phyloP scores from a whole-genome alignment of 2,329 filamentous ascomycete species.

The Monosporascus sp. region DNA sequence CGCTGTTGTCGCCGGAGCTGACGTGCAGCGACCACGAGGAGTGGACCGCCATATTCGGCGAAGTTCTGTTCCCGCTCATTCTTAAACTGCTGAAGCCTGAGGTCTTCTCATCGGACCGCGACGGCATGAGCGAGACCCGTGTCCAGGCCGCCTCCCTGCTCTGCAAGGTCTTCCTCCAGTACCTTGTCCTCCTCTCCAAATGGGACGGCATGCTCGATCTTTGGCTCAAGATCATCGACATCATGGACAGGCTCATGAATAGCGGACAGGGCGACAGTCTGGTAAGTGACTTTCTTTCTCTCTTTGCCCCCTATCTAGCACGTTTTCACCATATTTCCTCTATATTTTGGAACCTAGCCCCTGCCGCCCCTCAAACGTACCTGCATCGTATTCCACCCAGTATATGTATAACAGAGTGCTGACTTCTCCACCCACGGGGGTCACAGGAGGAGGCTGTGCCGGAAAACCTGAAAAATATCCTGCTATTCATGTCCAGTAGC shows the following conservation, averaged over 20 bases:
- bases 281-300: constrained; percentile 46
- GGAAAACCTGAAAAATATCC: constrained; percentile 91
- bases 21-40: constrained; percentile 79
- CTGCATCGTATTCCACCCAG: too few species aligned
- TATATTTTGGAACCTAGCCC: too few species aligned
- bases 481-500: constrained; percentile 89
- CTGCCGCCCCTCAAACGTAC: too few species aligned
- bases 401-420: too few species aligned
- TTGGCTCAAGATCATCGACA: constrained; percentile 87
- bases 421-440: constrained; percentile 3
- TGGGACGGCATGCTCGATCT: constrained; percentile 87
- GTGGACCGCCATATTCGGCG: constrained; percentile 92
- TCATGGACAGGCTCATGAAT: constrained; percentile 95
- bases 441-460: constrained; percentile 84
- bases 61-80: constrained; percentile 90
- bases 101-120: constrained; percentile 82
- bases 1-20: constrained; percentile 77
- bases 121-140: constrained; percentile 92
- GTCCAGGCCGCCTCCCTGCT: constrained; percentile 87
- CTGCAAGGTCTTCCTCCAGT: constrained; percentile 94
- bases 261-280: constrained; percentile 86
- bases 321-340: too few species aligned
- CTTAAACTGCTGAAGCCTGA: constrained; percentile 85
- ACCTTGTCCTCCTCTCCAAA: constrained; percentile 75
- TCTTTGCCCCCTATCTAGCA: neutral